These are phyloP conservation scores for Andrographis paniculata DNA, from an alignment of 305 asterid genomes.

Conservation along the genomic window DNA sequence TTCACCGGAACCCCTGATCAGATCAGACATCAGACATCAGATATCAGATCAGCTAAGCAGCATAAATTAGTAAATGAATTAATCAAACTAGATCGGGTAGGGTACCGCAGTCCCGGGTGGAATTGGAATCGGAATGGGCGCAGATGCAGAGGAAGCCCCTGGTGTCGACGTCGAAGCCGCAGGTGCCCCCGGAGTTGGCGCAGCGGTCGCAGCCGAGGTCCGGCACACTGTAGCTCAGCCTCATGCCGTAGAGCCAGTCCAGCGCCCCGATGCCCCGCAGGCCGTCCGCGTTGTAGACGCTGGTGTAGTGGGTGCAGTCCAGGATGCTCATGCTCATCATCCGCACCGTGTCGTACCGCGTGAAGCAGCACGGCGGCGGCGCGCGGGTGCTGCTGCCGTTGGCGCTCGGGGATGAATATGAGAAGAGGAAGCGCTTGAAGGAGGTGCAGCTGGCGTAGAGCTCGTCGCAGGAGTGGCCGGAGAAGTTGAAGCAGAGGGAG, in stretches of 20 bases:
- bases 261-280: slow-evolving; percentile 55
- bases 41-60: no score
- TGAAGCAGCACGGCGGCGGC: slow-evolving; percentile 80
- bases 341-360: slow-evolving; percentile 56
- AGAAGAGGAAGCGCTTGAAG: slow-evolving; percentile 57
- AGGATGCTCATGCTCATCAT: slow-evolving; percentile 82
- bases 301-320: slow-evolving; percentile 88
- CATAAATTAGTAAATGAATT: slow-evolving; percentile 8
- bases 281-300: slow-evolving; percentile 57
- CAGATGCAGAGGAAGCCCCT: slow-evolving; percentile 60
- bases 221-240: slow-evolving; percentile 46
- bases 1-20: no score
- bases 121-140: slow-evolving; percentile 34
- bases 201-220: slow-evolving; percentile 68
- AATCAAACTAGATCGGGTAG: no score
- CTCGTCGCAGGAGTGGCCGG: slow-evolving; percentile 83
- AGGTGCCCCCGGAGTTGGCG: slow-evolving; percentile 52
- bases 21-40: no score
- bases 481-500: slow-evolving; percentile 58
- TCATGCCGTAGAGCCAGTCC: slow-evolving; percentile 85
- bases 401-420: slow-evolving; percentile 19
- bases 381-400: not conserved
- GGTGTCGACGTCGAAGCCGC: slow-evolving; percentile 85
- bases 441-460: slow-evolving; percentile 66
- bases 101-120: slow-evolving; percentile 77